phyloP scores from a whole-genome alignment of 1,284 basidiomycete species.

The Apiotrichum sp. region DNA sequence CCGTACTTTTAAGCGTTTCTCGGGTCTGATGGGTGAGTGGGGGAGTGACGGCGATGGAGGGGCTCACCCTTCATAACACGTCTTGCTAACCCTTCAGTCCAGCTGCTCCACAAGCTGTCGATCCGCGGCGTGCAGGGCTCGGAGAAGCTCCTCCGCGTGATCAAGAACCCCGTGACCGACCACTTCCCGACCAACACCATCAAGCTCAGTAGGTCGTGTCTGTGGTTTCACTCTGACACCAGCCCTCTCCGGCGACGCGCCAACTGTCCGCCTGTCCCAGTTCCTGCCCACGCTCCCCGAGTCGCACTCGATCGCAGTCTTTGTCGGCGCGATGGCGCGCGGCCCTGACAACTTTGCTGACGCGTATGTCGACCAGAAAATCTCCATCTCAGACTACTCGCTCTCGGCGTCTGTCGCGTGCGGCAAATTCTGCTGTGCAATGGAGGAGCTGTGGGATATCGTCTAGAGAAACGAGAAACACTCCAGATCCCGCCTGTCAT shows the following conservation, averaged over 20 bases:
- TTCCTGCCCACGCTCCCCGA: slow-evolving; percentile 78
- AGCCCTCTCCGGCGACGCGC: slow-evolving; percentile 90
- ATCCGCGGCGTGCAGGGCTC: slow-evolving; percentile 94
- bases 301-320: slow-evolving; percentile 85
- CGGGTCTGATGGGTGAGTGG: slow-evolving; percentile 87
- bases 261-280: slow-evolving; percentile 69
- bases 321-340: slow-evolving; percentile 95
- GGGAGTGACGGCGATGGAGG: too few relatives aligned
- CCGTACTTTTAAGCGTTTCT: slow-evolving; percentile 97
- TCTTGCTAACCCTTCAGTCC: slow-evolving; percentile 55
- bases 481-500: too few relatives aligned
- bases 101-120: slow-evolving; percentile 91
- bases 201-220: slow-evolving; percentile 69
- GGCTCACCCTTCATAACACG: background rate
- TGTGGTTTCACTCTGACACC: slow-evolving; percentile 4
- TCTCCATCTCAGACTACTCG: slow-evolving; percentile 90
- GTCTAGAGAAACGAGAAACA: slow-evolving; percentile 40
- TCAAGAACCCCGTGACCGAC: slow-evolving; percentile 96
- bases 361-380: slow-evolving; percentile 88
- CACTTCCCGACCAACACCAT: slow-evolving; percentile 93
- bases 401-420: slow-evolving; percentile 94
- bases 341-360: slow-evolving; percentile 97
- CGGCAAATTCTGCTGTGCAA: slow-evolving; percentile 71
- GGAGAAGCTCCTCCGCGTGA: slow-evolving; percentile 93
- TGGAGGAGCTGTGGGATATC: slow-evolving; percentile 60